Base-by-base conservation (phyloP, 2,329 filamentous ascomycete species). In the Shiraia bambusicola region DNA sequence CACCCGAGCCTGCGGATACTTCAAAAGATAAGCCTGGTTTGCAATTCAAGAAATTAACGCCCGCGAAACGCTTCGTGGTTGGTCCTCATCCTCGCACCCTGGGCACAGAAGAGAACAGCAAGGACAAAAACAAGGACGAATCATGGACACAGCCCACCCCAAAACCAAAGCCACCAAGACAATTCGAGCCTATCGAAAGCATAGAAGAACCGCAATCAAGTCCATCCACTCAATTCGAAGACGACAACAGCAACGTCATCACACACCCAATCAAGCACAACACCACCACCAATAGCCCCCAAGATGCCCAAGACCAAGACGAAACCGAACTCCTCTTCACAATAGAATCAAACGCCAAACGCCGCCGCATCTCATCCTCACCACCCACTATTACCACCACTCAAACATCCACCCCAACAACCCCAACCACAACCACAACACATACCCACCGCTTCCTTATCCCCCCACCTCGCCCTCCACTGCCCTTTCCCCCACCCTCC, bases 51-150 rank as follows among this genome's bases (percentile, higher is more conserved):
- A 58, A 46, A 19, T 31, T 58, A 6, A 60, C 58, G 4, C 61
- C 61, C 6, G 63, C 63, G 12, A 67, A 59, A 27, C 59, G 65
- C 9, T 69, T 69, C 37, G 56, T 67, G 0, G 19, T 64, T 15
- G 39, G 54, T 3, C 47, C 52, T 36, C 49, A 16, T 17, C 61
- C 34, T 15, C 50, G 16, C 24, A 22, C 38, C 4, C 38, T 19
- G 4, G 19, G 28, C 27, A 19, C 19, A 16, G 35, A 37, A 25
- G 26, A 31, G 10, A 28, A 30, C 17, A 27, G 24, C 33, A 40
- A 17, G 40, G 16, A n/a, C 28, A 43, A 40, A 17, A 45, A 44
- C 9, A 36, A 16, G 28, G 38, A 27, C 8, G 32, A 40, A 27
- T 17, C 35, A 16, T 19, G 28, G 19, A 28, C 33, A 6, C 43